These are phyloP conservation scores for Trifolium dubium DNA, from an alignment of 306 rosid species.

Conservation along the genomic window DNA sequence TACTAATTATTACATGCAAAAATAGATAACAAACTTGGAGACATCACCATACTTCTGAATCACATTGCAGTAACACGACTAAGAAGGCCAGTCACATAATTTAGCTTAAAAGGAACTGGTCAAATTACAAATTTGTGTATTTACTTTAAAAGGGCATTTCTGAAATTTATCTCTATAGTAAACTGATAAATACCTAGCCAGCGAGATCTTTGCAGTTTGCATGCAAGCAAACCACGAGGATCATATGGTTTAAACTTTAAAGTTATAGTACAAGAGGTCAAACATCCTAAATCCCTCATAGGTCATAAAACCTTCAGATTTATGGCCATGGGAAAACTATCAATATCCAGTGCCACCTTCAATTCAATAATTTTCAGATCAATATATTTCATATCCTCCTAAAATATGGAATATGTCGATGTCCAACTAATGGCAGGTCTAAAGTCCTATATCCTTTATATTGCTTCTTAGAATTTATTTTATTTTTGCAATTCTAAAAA, in stretches of 20 bases:
- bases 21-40: conserved; percentile 30
- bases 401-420: conserved; percentile 4
- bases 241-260: not conserved
- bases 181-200: conserved; percentile 4
- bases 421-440: conserved; percentile 21
- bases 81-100: conserved; percentile 20
- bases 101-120: conserved; percentile 8
- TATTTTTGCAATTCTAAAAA: conserved; percentile 2
- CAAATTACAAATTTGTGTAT: conserved; percentile 5
- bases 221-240: not conserved
- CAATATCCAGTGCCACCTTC: conserved; percentile 2
- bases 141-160: conserved; percentile 2
- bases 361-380: conserved; percentile 19
- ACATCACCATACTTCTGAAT: conserved; percentile 20
- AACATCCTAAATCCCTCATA: conserved; percentile 21
- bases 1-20: conserved; percentile 8
- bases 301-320: not conserved
- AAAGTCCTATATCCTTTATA: not conserved
- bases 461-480: conserved; percentile 3
- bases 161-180: conserved; percentile 9
- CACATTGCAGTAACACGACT: conserved; percentile 14
- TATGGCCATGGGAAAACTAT: not conserved
- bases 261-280: not conserved
- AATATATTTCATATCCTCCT: not conserved
- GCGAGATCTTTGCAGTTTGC: not conserved